Percentiles rank a stretch among this genome's conserved stretches.
Evolutionary conservation across 2,329 filamentous ascomycete species (phyloP).

Genomic region (Neoascochyta sp.): DNA sequence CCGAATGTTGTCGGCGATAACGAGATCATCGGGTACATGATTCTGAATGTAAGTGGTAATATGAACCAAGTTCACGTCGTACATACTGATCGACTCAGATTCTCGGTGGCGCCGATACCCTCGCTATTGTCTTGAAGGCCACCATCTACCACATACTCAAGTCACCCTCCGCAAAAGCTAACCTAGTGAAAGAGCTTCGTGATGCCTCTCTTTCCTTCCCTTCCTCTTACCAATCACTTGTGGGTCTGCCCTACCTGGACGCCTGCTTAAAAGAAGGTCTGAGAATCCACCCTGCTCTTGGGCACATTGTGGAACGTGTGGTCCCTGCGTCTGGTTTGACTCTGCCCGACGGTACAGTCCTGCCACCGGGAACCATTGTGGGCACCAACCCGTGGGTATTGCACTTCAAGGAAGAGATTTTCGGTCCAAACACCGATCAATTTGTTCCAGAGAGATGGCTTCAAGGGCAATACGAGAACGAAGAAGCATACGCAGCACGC

Average conservation of each 20-base stretch:
- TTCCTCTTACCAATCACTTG: slow-evolving; percentile 15
- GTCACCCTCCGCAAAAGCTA: slow-evolving; percentile 15
- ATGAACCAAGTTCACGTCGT: neutral
- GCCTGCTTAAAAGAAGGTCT: slow-evolving; percentile 48
- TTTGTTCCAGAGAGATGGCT: slow-evolving; percentile 38
- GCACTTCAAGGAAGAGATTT: slow-evolving; percentile 18
- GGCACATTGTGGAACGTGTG: slow-evolving; percentile 31
- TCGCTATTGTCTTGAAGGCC: slow-evolving; percentile 23
- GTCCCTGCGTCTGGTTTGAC: slow-evolving; percentile 21
- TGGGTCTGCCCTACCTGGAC: slow-evolving; percentile 43
- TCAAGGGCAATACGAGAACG: slow-evolving; percentile 9
- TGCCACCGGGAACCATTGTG: slow-evolving; percentile 32
- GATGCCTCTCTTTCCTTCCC: slow-evolving; percentile 14
- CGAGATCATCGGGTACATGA: slow-evolving; percentile 31
- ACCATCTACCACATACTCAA: slow-evolving; percentile 26
- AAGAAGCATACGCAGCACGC: slow-evolving; percentile 15
- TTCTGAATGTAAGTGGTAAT: slow-evolving; percentile 24
- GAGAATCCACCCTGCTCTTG: slow-evolving; percentile 42
- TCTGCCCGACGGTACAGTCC: slow-evolving; percentile 17
- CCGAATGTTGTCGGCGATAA: slow-evolving; percentile 25
- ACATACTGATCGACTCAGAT: slow-evolving; percentile 12
- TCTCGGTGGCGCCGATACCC: slow-evolving; percentile 32
- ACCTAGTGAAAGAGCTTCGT: slow-evolving; percentile 23
- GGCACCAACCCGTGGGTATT: slow-evolving; percentile 33
- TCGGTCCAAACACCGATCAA: slow-evolving; percentile 14